phyloP scores from a whole-genome alignment of 208 protist species.

The Trypanosoma conorhini region DNA sequence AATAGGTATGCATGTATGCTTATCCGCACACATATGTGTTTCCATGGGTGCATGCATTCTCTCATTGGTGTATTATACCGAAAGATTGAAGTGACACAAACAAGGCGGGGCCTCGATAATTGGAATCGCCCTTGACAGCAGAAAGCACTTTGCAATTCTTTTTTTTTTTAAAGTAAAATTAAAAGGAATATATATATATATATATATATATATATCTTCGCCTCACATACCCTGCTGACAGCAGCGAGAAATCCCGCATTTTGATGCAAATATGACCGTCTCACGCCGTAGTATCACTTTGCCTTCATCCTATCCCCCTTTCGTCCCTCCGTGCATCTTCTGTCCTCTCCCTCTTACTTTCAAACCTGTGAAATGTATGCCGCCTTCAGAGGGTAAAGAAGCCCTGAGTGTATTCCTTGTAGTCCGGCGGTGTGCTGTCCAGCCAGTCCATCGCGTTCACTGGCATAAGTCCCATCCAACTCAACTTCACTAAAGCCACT shows the following conservation, averaged over 20 bases:
- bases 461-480: constrained; percentile 85
- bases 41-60: constrained; percentile 10
- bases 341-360: background rate
- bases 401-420: constrained; percentile 63
- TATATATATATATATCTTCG: too few species aligned
- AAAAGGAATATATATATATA: background rate
- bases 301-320: background rate
- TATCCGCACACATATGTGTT: background rate
- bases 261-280: background rate
- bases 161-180: background rate
- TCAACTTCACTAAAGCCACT: constrained; percentile 80
- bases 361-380: background rate
- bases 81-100: constrained; percentile 1
- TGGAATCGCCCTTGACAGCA: background rate
- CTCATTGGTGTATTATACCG: background rate
- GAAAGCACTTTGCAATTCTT: background rate
- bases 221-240: background rate
- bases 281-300: background rate
- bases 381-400: constrained; percentile 14
- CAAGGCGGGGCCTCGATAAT: background rate
- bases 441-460: constrained; percentile 85
- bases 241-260: background rate
- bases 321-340: background rate
- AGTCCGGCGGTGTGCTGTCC: constrained; percentile 50
- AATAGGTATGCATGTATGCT: background rate